Evolutionary conservation across 345 rosid species (phyloP).

Genomic region (Euphorbia lathyris): DNA sequence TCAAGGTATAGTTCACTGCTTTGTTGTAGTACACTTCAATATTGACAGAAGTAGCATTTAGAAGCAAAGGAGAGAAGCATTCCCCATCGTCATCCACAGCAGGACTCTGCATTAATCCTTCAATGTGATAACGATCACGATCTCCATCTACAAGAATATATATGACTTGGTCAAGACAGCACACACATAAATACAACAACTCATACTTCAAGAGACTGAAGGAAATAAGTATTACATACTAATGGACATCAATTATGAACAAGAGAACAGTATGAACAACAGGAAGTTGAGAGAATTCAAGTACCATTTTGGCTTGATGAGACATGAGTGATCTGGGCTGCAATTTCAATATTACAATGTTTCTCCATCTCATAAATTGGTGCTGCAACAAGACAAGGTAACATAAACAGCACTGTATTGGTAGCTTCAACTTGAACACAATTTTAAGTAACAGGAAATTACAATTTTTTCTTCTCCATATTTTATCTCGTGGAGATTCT

Average conservation of each 20-base stretch:
- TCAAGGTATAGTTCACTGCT: slow-evolving; percentile 97
- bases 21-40: slow-evolving; percentile 91
- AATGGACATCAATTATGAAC: neutral
- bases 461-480: slow-evolving; percentile 80
- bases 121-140: slow-evolving; percentile 65
- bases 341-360: slow-evolving; percentile 93
- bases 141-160: slow-evolving; percentile 62
- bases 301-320: slow-evolving; percentile 55
- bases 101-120: slow-evolving; percentile 96
- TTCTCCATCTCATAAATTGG: slow-evolving; percentile 93
- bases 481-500: slow-evolving; percentile 77
- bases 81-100: slow-evolving; percentile 86
- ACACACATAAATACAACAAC: neutral
- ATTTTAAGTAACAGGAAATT: slow-evolving; percentile 18
- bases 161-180: slow-evolving; percentile 4
- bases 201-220: neutral
- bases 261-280: neutral
- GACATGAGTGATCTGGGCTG: slow-evolving; percentile 70
- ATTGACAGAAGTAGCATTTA: slow-evolving; percentile 92
- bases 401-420: slow-evolving; percentile 18
- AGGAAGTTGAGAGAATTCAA: slow-evolving; percentile 14
- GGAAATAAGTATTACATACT: neutral
- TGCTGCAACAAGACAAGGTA: slow-evolving; percentile 46
- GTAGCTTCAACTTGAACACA: slow-evolving; percentile 18
- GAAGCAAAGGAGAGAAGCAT: slow-evolving; percentile 76